These are phyloP conservation scores for Oemleria cerasiformis DNA, from an alignment of 306 rosid genomes.

Conservation along the genomic window DNA sequence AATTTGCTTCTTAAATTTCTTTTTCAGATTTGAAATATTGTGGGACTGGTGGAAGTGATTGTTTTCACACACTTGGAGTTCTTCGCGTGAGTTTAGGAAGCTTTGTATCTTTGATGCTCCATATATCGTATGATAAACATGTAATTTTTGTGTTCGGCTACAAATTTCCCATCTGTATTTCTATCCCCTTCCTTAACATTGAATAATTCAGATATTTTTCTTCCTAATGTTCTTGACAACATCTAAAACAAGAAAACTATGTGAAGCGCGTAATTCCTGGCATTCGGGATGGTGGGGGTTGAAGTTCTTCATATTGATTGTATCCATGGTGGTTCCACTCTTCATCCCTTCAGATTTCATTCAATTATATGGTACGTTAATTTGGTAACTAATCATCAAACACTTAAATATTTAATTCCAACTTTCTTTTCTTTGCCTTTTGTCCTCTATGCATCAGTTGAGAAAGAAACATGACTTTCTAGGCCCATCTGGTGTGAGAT, in stretches of 20 bases:
- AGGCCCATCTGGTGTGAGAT: background rate
- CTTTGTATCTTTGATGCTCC: slow-evolving; percentile 54
- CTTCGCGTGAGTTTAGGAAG: slow-evolving; percentile 88
- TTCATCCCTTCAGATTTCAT: slow-evolving; percentile 51
- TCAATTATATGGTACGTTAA: slow-evolving; percentile 62
- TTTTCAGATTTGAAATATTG: slow-evolving; percentile 67
- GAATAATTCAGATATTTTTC: slow-evolving; percentile 66
- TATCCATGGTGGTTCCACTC: slow-evolving; percentile 58
- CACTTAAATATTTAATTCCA: background rate
- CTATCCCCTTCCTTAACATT: slow-evolving; percentile 46
- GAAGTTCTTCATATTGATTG: slow-evolving; percentile 49
- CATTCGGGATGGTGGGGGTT: slow-evolving; percentile 78
- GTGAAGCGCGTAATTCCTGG: slow-evolving; percentile 58
- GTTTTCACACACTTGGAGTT: slow-evolving; percentile 70
- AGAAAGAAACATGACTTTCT: background rate
- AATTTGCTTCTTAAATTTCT: background rate
- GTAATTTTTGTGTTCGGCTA: background rate
- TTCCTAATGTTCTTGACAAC: slow-evolving; percentile 68
- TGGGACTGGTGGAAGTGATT: slow-evolving; percentile 60
- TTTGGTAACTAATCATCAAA: background rate
- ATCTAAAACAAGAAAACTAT: slow-evolving; percentile 56
- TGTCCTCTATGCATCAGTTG: background rate
- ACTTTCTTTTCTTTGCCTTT: background rate
- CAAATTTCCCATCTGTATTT: background rate
- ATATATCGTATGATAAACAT: too few relatives aligned